Base-by-base conservation (phyloP, 331 rosid genomes). In the Rhamnella rubrinervis region DNA sequence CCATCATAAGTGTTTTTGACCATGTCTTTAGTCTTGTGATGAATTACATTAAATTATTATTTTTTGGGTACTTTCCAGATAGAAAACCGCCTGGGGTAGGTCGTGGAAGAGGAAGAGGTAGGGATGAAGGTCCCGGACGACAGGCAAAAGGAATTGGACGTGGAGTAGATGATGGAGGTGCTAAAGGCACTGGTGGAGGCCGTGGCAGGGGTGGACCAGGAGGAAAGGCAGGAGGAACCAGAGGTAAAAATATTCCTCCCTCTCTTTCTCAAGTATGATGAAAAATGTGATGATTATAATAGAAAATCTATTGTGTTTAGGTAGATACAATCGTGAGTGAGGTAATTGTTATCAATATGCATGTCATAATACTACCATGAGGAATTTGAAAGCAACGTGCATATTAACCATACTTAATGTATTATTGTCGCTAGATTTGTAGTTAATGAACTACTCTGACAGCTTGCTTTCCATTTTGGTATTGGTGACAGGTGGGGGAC, bases 31-130 rank as follows among this genome's bases (percentile, higher is more conserved):
- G 7, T 53, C 65, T 38, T 38, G 49, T 70, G 65, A 26, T 60
- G 38, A 2, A 6, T 19, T 18, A 16, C 19, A 60, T 73, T 40
- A 21, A 59, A 49, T 26, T 7, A 7, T 55, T 67, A 15, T 18
- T 18, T 73, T 64, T 73, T 53, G 56, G 84, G 31, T 39, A 52
- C 55, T 10, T 71, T 78, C 19, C 87, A 93, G 98, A 93, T 74
- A 89, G 98, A 73, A 93, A 89, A 77, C 98, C 98, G 25, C 98
- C 93, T 66, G 95, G 96, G 26, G 95, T 95, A 60, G 99, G 99
- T 12, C 97, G 98, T 16, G 99, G 99, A 55, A 91, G 99, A 75
- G 99, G 97, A 65, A 86, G 99, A 82, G 67, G 75, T 37, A 82
- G 98, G 40, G 88, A 91, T 28, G 98, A 95, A 19, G 96, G 85